Base-by-base conservation (phyloP, 345 rosid species). In the Firmiana major region DNA sequence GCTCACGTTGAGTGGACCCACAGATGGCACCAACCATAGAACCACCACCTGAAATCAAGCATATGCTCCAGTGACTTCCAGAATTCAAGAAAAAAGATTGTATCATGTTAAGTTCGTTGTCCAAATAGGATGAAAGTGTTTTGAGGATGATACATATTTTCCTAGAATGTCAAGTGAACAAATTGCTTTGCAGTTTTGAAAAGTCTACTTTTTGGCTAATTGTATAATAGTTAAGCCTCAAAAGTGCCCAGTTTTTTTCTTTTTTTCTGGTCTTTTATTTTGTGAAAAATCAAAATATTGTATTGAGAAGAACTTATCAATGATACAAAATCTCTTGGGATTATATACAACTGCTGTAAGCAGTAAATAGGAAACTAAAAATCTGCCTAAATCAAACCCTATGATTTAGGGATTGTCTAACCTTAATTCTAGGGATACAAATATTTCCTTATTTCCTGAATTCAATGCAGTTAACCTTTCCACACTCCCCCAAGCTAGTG, bases 21-120 rank as follows among this genome's bases (percentile, higher is more conserved):
- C 81, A 65, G 13, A 93, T 49, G 53, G 98, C 99, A 81, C 98
- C 99, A 75, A 92, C 97, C 99, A 96, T 93, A 62, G 94, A 91
- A 59, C 98, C 99, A 19, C 97, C 99, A 74, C 98, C 99, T 95
- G 84, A 82, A 73, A 85, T 45, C 42, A 60, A 81, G 48, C 15
- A 22, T 45, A 63, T 34, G 38, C 55, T 16, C 17, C 11, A 49
- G 62, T 71, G 60, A 51, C 6, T 36, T 46, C 19, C 21, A 49
- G 38, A 28, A 16, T 45, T 64, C 12, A 21, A 15, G 36, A 75
- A 31, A 54, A 38, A 69, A 31, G 57, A 48, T 45, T 45, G 6
- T 45, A 67, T 68, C 8, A 45, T 45, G 28, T 1, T 13, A 48
- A 26, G 73, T 17, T 16, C 40, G 48, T 22, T 45, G 7, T 46